Conservation (phyloP, 345 rosid species). For the Balakata baccata region DNA sequence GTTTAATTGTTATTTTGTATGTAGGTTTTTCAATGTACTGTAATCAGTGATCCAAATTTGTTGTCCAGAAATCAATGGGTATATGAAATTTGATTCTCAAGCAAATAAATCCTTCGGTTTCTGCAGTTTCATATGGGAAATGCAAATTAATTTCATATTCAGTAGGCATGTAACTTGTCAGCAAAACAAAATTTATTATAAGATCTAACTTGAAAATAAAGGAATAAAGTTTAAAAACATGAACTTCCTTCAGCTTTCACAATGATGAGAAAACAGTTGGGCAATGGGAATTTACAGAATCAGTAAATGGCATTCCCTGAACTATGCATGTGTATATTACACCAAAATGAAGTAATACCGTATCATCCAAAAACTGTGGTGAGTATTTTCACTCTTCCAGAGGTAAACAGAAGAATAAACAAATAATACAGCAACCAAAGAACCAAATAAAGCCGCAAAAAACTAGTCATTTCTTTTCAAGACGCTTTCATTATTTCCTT, state of each 20-base stretch:
- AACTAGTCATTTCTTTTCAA: conserved; percentile 23
- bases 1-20: conserved; percentile 41
- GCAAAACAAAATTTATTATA: not conserved
- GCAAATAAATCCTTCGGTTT: conserved; percentile 16
- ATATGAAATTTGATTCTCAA: conserved; percentile 7
- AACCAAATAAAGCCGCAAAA: conserved; percentile 19
- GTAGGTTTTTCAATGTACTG: conserved; percentile 33
- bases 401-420: conserved; percentile 22
- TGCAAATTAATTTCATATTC: not conserved
- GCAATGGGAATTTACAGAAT: conserved; percentile 27
- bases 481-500: conserved; percentile 17
- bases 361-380: conserved; percentile 19
- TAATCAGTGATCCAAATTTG: conserved; percentile 27
- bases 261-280: not conserved
- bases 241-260: not conserved
- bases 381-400: too few species aligned
- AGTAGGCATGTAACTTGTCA: not conserved
- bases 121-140: not conserved
- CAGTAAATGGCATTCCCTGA: not conserved
- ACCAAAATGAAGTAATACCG: conserved; percentile 14
- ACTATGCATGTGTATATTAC: conserved; percentile 24
- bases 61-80: conserved; percentile 12
- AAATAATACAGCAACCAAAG: conserved; percentile 18
- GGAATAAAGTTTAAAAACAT: not conserved
- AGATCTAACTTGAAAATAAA: not conserved